Base-by-base conservation (phyloP, 176 grass and related monocot species). In the Oryza rufipogon region DNA sequence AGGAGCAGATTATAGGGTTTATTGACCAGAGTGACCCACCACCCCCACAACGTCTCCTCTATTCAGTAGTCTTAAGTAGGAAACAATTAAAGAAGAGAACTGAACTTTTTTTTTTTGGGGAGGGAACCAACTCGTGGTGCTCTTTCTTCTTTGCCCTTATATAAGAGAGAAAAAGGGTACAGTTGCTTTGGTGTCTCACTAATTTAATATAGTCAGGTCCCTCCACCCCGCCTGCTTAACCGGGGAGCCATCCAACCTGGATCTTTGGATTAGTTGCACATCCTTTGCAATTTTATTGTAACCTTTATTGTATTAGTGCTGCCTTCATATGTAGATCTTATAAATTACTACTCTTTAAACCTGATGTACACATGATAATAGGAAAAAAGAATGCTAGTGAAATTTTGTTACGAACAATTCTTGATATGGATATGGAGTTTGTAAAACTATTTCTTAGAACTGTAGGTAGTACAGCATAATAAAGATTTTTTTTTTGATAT, bases 101-200 rank as follows among this genome's bases (percentile, higher is more conserved):
- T 77, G 73, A 79, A 87, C 1, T 1, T 20, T 20, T 56, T 56
- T 56, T 56, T 32, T 30, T 26, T 26, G 1, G 4, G 11, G 11
- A 11, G 11, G 16, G 52, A 56, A 56, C 52, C 52, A 56, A 77
- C 72, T 82, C 38, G 73, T 49, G 58, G 14, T 32, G 44, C 60
- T 82, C 73, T 64, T 39, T 87, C 75, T 63, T 78, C 65, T 64
- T 70, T 82, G 71, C 45, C 79, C 51, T 77, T 79, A 49, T 49
- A 38, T 64, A 70, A 82, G 82, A 71, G 74, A 70, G 38, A 81
- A 88, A 84, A 88, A 84, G 22, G 34, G 61, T 63, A 68, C 17
- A 33, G 48, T 63, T 87, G 36, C 54, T 84, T 73, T 74, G 68
- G 80, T 78, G 51, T 79, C 60, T 84, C 71, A 79, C 49, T 52